Conservation (phyloP, 1,139 yeast genomes). For the Candida smagusa region DNA sequence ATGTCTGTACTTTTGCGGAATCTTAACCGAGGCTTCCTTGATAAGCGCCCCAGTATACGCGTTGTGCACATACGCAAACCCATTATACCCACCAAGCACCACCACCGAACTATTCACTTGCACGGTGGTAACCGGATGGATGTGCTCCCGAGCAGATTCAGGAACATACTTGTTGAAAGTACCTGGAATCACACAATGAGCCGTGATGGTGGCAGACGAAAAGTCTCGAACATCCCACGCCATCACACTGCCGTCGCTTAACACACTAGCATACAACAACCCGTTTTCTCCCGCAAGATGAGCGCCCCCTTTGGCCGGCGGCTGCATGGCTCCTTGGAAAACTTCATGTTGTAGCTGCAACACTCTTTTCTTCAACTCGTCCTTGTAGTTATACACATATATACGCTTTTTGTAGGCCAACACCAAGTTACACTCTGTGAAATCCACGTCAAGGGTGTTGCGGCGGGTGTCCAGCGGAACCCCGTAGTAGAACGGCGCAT, state of each 20-base stretch:
- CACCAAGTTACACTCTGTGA: conserved; percentile 44
- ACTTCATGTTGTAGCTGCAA: conserved; percentile 2
- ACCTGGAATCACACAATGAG: conserved; percentile 21
- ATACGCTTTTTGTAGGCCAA: conserved; percentile 25
- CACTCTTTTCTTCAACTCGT: not conserved
- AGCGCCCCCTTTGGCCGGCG: not conserved
- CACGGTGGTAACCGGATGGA: conserved; percentile 22
- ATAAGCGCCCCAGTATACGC: conserved; percentile 56
- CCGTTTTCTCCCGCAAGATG: conserved; percentile 54
- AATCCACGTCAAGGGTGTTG: conserved; percentile 45
- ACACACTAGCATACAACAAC: conserved; percentile 42
- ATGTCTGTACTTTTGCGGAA: conserved; percentile 37
- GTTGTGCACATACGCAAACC: conserved; percentile 61
- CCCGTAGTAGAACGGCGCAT: conserved; percentile 8
- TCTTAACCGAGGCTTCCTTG: conserved; percentile 45
- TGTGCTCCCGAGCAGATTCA: conserved; percentile 8
- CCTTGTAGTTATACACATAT: conserved; percentile 22
- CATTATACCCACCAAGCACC: conserved; percentile 61
- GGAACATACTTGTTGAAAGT: conserved; percentile 18
- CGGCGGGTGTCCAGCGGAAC: conserved; percentile 6
- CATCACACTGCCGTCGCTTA: conserved; percentile 34
- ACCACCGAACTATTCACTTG: conserved; percentile 45
- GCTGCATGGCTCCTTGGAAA: conserved; percentile 3
- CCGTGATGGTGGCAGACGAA: conserved; percentile 13
- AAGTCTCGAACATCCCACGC: conserved; percentile 39